Evolutionary conservation across 2,329 filamentous ascomycete genomes (phyloP).

Genomic region (Aureobasidium mangrovei): DNA sequence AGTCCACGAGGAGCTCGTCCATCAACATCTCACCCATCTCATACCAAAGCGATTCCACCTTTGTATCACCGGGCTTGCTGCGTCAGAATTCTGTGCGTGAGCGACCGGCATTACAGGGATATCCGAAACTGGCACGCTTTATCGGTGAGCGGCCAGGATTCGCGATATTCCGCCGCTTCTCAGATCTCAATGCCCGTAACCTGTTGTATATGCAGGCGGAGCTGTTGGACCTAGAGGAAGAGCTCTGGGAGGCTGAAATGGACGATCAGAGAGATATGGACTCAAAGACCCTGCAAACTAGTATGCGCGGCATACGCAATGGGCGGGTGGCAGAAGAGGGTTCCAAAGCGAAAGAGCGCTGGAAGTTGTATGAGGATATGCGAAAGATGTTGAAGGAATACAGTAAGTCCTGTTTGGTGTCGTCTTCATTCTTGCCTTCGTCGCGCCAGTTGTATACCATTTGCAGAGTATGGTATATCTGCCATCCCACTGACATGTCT

Average conservation of each 20-base stretch:
- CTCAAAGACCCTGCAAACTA: slow-evolving; percentile 17
- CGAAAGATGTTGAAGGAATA: slow-evolving; percentile 15
- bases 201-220: slow-evolving; percentile 23
- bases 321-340: background rate
- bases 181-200: slow-evolving; percentile 20
- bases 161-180: slow-evolving; percentile 21
- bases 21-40: slow-evolving; percentile 5
- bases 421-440: background rate
- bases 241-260: slow-evolving; percentile 19
- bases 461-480: background rate
- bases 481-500: background rate
- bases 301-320: slow-evolving; percentile 6
- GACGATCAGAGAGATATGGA: slow-evolving; percentile 14
- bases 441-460: background rate
- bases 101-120: slow-evolving; percentile 17
- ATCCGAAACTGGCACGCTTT: slow-evolving; percentile 18
- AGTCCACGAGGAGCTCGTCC: background rate
- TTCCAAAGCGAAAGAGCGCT: background rate
- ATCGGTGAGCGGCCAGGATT: slow-evolving; percentile 18
- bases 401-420: slow-evolving; percentile 10
- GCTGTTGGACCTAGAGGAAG: slow-evolving; percentile 19
- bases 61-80: slow-evolving; percentile 13
- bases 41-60: slow-evolving; percentile 7
- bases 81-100: slow-evolving; percentile 15
- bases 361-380: slow-evolving; percentile 10